A percentile compares a stretch with the other conserved stretches of the same genome.
These are phyloP conservation scores for Parastagonospora avenae DNA, from an alignment of 2,329 filamentous ascomycete genomes.

Conservation along the genomic window DNA sequence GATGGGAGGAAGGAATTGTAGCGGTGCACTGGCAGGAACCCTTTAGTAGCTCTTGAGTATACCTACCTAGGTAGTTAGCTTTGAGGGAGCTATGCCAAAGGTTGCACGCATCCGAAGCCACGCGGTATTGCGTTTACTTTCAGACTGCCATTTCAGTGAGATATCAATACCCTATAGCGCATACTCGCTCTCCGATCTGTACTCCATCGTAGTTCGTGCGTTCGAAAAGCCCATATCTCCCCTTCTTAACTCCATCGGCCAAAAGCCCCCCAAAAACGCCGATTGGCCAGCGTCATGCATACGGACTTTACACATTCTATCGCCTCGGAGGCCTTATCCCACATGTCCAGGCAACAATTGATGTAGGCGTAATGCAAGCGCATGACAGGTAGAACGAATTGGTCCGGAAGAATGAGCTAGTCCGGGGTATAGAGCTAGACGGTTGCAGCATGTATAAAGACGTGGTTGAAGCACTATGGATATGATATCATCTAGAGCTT, in stretches of 20 bases:
- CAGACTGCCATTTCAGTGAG: too few species aligned
- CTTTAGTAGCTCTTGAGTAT: too few species aligned
- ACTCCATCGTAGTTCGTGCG: background rate
- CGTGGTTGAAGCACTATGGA: background rate
- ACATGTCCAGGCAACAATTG: too few species aligned
- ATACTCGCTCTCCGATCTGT: too few species aligned
- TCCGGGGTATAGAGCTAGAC: background rate
- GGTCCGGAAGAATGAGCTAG: background rate
- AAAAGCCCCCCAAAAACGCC: background rate
- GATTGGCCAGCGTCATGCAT: background rate
- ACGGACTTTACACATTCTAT: background rate
- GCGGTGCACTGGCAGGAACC: background rate
- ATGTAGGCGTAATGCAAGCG: background rate
- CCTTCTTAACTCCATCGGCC: background rate
- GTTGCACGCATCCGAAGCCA: too few species aligned
- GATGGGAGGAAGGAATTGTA: slow-evolving; percentile 19
- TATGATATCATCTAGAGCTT: background rate
- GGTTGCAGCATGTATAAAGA: background rate
- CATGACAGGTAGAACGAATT: background rate
- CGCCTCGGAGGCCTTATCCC: background rate
- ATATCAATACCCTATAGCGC: too few species aligned
- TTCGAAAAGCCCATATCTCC: background rate
- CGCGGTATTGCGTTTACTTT: too few species aligned
- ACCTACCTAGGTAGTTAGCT: too few species aligned
- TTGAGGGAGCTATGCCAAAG: too few species aligned